Percentiles rank a stretch among this genome's conserved stretches.
phyloP scores from a whole-genome alignment of 345 rosid genomes.

The Carallia pectinifolia region DNA sequence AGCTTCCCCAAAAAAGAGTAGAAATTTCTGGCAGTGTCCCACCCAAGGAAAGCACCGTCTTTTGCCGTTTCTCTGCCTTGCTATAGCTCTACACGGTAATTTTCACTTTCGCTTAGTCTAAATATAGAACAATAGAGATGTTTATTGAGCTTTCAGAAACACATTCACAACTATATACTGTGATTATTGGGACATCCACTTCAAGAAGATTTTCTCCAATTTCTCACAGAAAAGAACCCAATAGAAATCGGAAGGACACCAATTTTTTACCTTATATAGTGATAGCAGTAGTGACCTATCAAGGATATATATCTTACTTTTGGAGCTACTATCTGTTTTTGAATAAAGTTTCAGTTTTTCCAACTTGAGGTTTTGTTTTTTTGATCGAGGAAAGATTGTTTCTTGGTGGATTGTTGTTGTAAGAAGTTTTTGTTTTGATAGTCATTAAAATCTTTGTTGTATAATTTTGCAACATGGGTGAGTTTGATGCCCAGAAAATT shows the following conservation, averaged over 20 bases:
- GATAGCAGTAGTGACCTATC: too few relatives aligned
- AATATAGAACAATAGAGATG: not conserved
- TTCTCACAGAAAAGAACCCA: constrained; percentile 16
- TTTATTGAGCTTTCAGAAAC: constrained; percentile 5
- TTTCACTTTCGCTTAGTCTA: not conserved
- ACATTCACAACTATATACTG: not conserved
- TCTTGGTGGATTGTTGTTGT: not conserved
- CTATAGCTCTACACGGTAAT: too few relatives aligned
- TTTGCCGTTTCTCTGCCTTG: too few relatives aligned
- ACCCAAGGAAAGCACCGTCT: too few relatives aligned
- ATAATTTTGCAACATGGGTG: constrained; percentile 23
- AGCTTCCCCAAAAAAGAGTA: too few relatives aligned
- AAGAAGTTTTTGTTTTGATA: not conserved
- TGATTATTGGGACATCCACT: not conserved
- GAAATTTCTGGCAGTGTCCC: too few relatives aligned
- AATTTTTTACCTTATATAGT: not conserved
- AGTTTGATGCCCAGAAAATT: constrained; percentile 42
- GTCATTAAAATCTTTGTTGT: not conserved
- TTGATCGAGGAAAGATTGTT: not conserved
- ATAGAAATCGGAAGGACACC: not conserved
- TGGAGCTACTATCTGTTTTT: not conserved
- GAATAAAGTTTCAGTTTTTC: not conserved
- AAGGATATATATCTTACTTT: not conserved
- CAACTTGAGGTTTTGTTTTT: not conserved
- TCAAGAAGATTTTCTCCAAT: constrained; percentile 7